Evolutionary conservation across 2,329 filamentous ascomycete species (phyloP).

Genomic region (Fusarium tjaetaba): DNA sequence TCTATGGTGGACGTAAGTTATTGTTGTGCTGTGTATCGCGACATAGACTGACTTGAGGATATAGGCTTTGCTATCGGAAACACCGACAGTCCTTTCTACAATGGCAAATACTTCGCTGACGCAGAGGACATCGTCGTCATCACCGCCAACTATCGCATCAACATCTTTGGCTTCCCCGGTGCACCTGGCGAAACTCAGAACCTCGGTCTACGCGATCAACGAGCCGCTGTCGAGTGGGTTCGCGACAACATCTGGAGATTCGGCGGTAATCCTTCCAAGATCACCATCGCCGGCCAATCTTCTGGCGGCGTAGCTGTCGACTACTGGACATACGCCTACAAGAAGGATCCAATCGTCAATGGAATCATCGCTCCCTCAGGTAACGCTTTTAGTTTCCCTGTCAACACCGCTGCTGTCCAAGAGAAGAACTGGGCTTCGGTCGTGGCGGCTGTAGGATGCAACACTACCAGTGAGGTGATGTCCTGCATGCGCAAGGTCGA

Average conservation of each 20-base stretch:
- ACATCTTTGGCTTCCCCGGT: constrained; percentile 55
- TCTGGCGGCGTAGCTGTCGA: constrained; percentile 53
- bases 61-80: constrained; percentile 51
- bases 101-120: constrained; percentile 54
- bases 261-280: constrained; percentile 44
- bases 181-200: constrained; percentile 41
- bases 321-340: constrained; percentile 61
- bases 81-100: constrained; percentile 52
- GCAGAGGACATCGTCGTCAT: constrained; percentile 57
- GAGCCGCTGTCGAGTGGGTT: constrained; percentile 47
- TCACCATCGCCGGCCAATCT: constrained; percentile 50
- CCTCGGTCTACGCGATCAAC: constrained; percentile 44
- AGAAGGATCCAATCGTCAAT: constrained; percentile 58
- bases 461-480: constrained; percentile 43
- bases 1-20: constrained; percentile 34
- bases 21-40: background rate
- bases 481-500: constrained; percentile 51
- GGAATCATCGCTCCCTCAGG: constrained; percentile 59
- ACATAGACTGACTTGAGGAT: background rate
- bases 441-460: constrained; percentile 52
- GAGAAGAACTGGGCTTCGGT: constrained; percentile 56
- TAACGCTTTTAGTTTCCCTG: constrained; percentile 57
- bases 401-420: constrained; percentile 49
- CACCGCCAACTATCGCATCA: constrained; percentile 58
- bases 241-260: constrained; percentile 47